Conservation (phyloP, 495 filamentous ascomycete genomes). For the Neurospora hispaniola region DNA sequence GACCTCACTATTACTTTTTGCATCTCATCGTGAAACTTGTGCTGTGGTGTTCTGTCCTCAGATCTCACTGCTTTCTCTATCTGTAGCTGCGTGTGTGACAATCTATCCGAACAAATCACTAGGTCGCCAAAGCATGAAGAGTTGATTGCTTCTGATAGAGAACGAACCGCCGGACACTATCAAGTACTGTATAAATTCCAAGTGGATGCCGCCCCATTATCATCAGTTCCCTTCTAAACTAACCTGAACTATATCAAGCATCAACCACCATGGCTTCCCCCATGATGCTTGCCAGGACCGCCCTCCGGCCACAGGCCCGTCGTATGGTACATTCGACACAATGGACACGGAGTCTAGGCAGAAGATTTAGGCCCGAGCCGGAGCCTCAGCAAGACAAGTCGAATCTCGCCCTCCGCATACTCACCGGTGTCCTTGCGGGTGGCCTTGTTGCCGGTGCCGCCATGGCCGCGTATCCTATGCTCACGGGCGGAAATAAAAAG, state of each 20-base stretch:
- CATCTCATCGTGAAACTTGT: neutral
- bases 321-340: constrained; percentile 8
- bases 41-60: neutral
- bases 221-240: neutral
- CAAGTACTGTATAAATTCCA: neutral
- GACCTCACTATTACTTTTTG: neutral
- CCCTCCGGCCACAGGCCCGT: constrained; percentile 9
- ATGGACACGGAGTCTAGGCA: constrained; percentile 23
- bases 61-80: neutral
- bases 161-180: neutral
- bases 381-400: neutral
- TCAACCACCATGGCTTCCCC: constrained; percentile 15
- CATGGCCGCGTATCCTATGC: constrained; percentile 13
- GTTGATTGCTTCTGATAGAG: neutral
- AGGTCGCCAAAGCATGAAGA: neutral
- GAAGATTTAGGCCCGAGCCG: constrained; percentile 2
- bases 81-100: neutral
- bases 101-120: neutral
- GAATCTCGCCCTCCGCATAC: constrained; percentile 2
- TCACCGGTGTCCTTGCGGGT: constrained; percentile 15
- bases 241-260: neutral
- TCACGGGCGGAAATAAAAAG: neutral
- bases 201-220: neutral
- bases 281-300: constrained; percentile 8
- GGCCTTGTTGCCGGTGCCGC: constrained; percentile 21